Conservation (phyloP, 1,284 basidiomycete genomes). For the Microbotryomycetes sp. region DNA sequence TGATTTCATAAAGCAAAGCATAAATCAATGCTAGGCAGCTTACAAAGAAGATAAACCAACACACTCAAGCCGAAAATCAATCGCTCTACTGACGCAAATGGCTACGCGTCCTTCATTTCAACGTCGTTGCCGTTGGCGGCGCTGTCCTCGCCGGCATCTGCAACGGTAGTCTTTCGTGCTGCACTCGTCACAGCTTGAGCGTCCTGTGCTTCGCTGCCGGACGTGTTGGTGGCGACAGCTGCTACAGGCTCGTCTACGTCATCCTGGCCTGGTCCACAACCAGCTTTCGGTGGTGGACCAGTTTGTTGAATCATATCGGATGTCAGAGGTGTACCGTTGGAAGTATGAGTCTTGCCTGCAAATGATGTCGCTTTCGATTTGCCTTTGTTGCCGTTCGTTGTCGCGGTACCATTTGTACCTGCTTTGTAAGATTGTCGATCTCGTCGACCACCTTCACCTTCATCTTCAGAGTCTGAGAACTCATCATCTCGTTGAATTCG, state of each 20-base stretch:
- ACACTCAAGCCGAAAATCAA: no score
- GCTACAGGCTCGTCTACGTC: neutral
- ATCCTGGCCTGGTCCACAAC: neutral
- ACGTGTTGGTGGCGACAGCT: neutral
- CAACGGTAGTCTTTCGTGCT: conserved; percentile 26
- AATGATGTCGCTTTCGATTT: neutral
- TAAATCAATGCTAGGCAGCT: no score
- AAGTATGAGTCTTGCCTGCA: neutral
- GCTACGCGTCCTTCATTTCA: neutral
- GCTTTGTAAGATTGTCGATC: conserved; percentile 44
- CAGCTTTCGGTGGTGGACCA: neutral
- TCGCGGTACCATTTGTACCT: neutral
- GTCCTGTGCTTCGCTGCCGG: conserved; percentile 1
- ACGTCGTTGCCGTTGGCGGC: conserved; percentile 3
- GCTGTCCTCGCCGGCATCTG: conserved; percentile 10
- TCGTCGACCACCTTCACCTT: conserved; percentile 69
- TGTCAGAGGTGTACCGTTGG: neutral
- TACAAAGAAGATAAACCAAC: no score
- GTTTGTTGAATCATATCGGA: neutral
- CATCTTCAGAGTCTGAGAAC: conserved; percentile 49
- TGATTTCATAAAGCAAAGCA: no score
- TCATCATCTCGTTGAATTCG: conserved; percentile 70
- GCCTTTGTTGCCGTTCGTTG: neutral
- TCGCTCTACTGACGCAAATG: neutral
- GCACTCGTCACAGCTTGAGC: conserved; percentile 26